Percentiles rank a stretch among this genome's conserved stretches.
phyloP scores from a whole-genome alignment of 106 monocot species.

The Acanthochlamys bracteata region DNA sequence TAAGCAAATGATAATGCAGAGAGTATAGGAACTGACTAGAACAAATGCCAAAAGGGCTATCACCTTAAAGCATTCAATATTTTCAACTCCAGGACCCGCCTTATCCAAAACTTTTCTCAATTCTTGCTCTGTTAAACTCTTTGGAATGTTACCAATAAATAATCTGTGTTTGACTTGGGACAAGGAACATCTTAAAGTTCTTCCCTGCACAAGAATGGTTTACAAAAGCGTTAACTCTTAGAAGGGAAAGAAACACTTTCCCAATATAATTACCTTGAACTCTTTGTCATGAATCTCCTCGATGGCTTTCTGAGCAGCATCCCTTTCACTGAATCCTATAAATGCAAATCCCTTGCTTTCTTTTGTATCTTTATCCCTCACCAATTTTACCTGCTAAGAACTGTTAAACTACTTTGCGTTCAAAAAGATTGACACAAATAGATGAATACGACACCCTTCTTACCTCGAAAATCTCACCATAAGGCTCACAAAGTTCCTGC shows the following conservation, averaged over 20 bases:
- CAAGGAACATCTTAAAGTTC: slow-evolving; percentile 79
- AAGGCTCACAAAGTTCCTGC: slow-evolving; percentile 70
- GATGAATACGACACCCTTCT: not conserved
- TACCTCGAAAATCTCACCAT: slow-evolving; percentile 92
- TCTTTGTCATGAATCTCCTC: slow-evolving; percentile 88
- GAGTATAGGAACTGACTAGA: not conserved
- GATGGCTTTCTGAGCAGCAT: slow-evolving; percentile 73
- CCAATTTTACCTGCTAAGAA: slow-evolving; percentile 47
- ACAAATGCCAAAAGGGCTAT: not conserved
- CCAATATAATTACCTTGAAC: slow-evolving; percentile 44
- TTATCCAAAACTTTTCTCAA: slow-evolving; percentile 70
- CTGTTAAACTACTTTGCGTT: slow-evolving; percentile 8
- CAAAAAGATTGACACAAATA: not conserved
- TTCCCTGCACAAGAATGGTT: slow-evolving; percentile 45
- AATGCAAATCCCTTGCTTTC: slow-evolving; percentile 98
- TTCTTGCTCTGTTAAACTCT: slow-evolving; percentile 82
- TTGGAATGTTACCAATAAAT: slow-evolving; percentile 94
- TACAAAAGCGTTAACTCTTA: too few species aligned
- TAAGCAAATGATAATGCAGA: slow-evolving; percentile 11
- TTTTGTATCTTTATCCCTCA: slow-evolving; percentile 82
- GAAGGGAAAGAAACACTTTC: too few species aligned
- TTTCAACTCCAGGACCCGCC: slow-evolving; percentile 85
- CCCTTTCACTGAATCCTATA: slow-evolving; percentile 60
- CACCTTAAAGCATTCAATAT: slow-evolving; percentile 91
- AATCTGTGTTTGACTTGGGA: slow-evolving; percentile 90